Base-by-base conservation (phyloP, 805 yeast genomes). In the Dipodascus albidus region DNA sequence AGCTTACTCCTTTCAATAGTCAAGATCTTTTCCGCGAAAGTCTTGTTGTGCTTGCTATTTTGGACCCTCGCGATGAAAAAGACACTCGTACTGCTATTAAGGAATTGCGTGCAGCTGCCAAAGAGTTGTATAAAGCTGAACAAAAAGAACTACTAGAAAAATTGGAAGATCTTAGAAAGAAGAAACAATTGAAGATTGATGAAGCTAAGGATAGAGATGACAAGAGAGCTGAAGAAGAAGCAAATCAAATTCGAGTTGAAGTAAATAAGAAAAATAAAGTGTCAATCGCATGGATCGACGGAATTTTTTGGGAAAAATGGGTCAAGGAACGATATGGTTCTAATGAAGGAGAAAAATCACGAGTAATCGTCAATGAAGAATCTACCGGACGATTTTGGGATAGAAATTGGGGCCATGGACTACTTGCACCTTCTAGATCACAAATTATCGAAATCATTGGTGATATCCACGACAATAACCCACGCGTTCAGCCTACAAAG, bases 271-370 rank as follows among this genome's bases (percentile, higher is more conserved):
- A 55, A 22, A 59, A 63, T 3, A 58, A 57, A 1, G 66, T 65
- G 6, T 69, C 67, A 4, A 66, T 67, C 50, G 69, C 68, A 2
- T 67, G 70, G 69, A 61, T 67, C n/a, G 67, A 67, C 55, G 68
- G 67, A 11, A 54, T 60, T 17, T 62, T 62, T 52, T 66, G 68
- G 67, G 63, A 60, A 52, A 55, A 65, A 19, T 67, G 70, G 70
- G 57, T 67, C 41, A 58, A 58, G 48, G 58, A 58, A 49, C 58
- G 64, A 14, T 65, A 60, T 48, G 66, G 67, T 22, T 52, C 60
- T 27, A 59, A 60, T 31, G 58, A 55, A 8, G 58, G 57, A 6
- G 59, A 54, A 35, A 41, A 50, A 1, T 62, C 59, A 11, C 56
- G 65, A 11, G 63, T 66, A 19, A 56, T 67, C 47, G 59, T 67